phyloP scores from a whole-genome alignment of 2,329 filamentous ascomycete genomes.

The Colletotrichum godetiae region DNA sequence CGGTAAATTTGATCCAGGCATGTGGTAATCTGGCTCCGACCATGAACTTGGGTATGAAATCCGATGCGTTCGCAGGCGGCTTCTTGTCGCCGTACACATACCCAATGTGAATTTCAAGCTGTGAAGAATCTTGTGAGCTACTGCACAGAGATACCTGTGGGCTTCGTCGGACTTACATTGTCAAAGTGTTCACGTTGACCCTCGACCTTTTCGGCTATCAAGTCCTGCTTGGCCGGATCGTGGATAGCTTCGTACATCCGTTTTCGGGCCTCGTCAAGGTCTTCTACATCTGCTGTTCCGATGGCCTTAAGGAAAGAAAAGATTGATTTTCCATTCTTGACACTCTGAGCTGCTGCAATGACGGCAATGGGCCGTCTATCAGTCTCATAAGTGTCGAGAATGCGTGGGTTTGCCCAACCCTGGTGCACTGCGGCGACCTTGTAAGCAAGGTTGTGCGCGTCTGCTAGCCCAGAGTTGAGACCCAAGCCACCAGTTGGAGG shows the following conservation, averaged over 20 bases:
- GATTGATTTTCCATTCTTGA: conserved; percentile 56
- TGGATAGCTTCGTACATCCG: conserved; percentile 45
- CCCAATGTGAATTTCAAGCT: conserved; percentile 55
- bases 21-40: conserved; percentile 53
- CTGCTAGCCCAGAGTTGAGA: conserved; percentile 46
- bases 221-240: conserved; percentile 42
- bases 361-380: conserved; percentile 52
- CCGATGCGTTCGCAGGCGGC: conserved; percentile 49
- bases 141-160: no score
- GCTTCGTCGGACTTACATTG: conserved; percentile 39
- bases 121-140: no score
- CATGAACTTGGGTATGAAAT: conserved; percentile 49
- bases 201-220: conserved; percentile 48
- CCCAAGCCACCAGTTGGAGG: conserved; percentile 47
- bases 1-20: conserved; percentile 46
- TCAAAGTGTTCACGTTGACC: conserved; percentile 55
- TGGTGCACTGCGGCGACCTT: conserved; percentile 51
- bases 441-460: conserved; percentile 47
- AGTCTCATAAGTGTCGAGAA: conserved; percentile 49
- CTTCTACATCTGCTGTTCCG: conserved; percentile 46
- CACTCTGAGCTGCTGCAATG: conserved; percentile 53
- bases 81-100: conserved; percentile 51
- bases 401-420: conserved; percentile 39
- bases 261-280: conserved; percentile 42
- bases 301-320: conserved; percentile 53